Conservation (phyloP, 2,329 filamentous ascomycete genomes). For the Huntiella savannae region DNA sequence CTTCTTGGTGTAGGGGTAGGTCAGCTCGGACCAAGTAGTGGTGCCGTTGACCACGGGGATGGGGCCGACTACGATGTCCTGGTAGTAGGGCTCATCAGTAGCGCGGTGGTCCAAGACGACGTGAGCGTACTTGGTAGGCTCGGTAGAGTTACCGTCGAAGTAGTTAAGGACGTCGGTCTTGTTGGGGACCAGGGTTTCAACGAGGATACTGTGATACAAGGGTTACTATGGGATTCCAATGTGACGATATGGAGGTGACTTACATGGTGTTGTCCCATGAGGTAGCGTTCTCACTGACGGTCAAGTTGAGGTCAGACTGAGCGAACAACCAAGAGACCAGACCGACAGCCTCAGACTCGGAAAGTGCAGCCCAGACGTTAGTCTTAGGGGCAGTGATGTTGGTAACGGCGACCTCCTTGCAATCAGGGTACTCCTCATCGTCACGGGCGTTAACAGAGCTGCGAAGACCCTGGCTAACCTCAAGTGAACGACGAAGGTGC, state of each 20-base stretch:
- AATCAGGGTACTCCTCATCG: constrained; percentile 4
- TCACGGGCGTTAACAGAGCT: neutral
- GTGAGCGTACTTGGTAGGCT: constrained; percentile 25
- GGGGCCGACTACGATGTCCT: constrained; percentile 31
- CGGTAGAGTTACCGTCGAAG: constrained; percentile 19
- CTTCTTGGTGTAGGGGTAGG: constrained; percentile 26
- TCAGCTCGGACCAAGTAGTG: constrained; percentile 19
- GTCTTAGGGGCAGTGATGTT: constrained; percentile 19
- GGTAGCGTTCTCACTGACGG: constrained; percentile 19
- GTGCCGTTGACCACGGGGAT: constrained; percentile 24
- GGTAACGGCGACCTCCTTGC: constrained; percentile 10
- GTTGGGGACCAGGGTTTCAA: constrained; percentile 29
- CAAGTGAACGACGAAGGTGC: constrained; percentile 8
- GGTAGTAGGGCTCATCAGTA: constrained; percentile 22
- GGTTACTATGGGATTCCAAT: neutral
- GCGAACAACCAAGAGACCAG: constrained; percentile 26
- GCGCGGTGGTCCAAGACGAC: constrained; percentile 27
- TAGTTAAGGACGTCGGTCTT: constrained; percentile 28
- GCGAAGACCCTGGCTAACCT: constrained; percentile 1
- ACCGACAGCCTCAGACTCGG: constrained; percentile 21
- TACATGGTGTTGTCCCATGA: constrained; percentile 24
- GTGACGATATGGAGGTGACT: constrained; percentile 13
- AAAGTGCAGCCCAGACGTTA: constrained; percentile 25
- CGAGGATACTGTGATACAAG: constrained; percentile 3
- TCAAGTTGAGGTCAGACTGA: constrained; percentile 26